Evolutionary conservation across 1,284 basidiomycete genomes (phyloP).

Genomic region (Naganishia albida): DNA sequence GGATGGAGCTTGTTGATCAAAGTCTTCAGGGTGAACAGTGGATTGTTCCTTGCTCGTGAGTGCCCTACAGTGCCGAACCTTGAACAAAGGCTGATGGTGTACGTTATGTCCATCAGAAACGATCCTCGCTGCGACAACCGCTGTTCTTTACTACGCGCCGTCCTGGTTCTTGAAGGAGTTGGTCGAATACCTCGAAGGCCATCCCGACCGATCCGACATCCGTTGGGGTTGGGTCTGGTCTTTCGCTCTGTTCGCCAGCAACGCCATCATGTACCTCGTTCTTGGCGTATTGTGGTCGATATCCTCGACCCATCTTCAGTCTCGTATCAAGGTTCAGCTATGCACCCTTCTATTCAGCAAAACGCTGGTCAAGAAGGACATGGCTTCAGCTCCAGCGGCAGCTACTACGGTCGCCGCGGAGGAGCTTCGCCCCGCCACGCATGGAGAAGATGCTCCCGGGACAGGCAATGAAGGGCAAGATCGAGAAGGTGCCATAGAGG

Average conservation of each 20-base stretch:
- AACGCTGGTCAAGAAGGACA: slow-evolving; percentile 82
- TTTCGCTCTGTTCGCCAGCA: slow-evolving; percentile 66
- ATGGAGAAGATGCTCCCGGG: slow-evolving; percentile 14
- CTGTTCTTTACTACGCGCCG: slow-evolving; percentile 73
- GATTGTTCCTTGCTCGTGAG: slow-evolving; percentile 19
- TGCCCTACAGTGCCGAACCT: background rate
- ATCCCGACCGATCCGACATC: slow-evolving; percentile 56
- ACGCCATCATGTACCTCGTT: slow-evolving; percentile 60
- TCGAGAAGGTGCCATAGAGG: slow-evolving; percentile 36
- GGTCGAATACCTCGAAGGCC: slow-evolving; percentile 69
- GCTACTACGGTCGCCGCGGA: background rate
- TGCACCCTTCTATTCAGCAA: slow-evolving; percentile 85
- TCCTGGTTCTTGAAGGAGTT: slow-evolving; percentile 72
- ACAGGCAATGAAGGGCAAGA: slow-evolving; percentile 33
- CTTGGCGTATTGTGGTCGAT: slow-evolving; percentile 52
- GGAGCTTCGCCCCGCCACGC: background rate
- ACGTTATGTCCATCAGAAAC: slow-evolving; percentile 53
- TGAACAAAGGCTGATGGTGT: slow-evolving; percentile 29
- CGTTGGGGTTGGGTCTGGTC: slow-evolving; percentile 56
- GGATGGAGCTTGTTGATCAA: slow-evolving; percentile 34
- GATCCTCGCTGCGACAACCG: slow-evolving; percentile 63
- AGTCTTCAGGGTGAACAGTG: slow-evolving; percentile 31
- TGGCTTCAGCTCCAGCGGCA: slow-evolving; percentile 59
- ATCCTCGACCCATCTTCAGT: slow-evolving; percentile 47
- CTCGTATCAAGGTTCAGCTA: slow-evolving; percentile 71